These are phyloP conservation scores for Ceratobasidium sp. DNA, from an alignment of 1,284 basidiomycete genomes.

Conservation along the genomic window DNA sequence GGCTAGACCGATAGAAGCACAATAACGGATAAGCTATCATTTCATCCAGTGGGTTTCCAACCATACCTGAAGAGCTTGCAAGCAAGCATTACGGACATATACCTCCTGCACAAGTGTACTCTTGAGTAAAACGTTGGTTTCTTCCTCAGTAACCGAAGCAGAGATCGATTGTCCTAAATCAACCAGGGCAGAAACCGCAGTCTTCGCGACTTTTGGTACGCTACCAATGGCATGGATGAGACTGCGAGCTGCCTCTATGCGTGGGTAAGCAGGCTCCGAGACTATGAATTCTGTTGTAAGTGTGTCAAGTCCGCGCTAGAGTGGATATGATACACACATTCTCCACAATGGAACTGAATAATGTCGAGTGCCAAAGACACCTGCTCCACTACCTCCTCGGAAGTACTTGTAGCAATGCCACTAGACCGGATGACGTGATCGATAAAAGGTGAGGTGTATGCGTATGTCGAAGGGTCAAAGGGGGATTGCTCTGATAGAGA, in stretches of 20 bases:
- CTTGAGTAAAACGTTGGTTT: constrained; percentile 70
- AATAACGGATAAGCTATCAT: not conserved
- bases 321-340: constrained; percentile 65
- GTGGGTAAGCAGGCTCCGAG: constrained; percentile 71
- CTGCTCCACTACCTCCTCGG: constrained; percentile 86
- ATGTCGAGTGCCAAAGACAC: constrained; percentile 84
- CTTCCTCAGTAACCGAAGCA: constrained; percentile 65
- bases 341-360: constrained; percentile 83
- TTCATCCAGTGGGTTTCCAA: not conserved
- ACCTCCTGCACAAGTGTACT: constrained; percentile 88
- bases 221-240: constrained; percentile 78
- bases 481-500: constrained; percentile 82
- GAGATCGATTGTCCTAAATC: constrained; percentile 86
- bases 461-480: constrained; percentile 85
- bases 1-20: constrained; percentile 59
- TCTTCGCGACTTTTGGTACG: constrained; percentile 85
- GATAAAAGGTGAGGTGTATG: constrained; percentile 82
- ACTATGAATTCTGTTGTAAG: too few relatives aligned
- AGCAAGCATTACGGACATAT: constrained; percentile 85
- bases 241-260: constrained; percentile 70
- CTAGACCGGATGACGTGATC: constrained; percentile 71
- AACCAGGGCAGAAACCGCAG: constrained; percentile 82
- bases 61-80: constrained; percentile 87
- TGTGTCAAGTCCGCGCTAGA: not conserved
- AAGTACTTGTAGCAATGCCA: constrained; percentile 67